These are phyloP conservation scores for Pseudozyma flocculosa DNA, from an alignment of 1,284 basidiomycete species.

Conservation along the genomic window DNA sequence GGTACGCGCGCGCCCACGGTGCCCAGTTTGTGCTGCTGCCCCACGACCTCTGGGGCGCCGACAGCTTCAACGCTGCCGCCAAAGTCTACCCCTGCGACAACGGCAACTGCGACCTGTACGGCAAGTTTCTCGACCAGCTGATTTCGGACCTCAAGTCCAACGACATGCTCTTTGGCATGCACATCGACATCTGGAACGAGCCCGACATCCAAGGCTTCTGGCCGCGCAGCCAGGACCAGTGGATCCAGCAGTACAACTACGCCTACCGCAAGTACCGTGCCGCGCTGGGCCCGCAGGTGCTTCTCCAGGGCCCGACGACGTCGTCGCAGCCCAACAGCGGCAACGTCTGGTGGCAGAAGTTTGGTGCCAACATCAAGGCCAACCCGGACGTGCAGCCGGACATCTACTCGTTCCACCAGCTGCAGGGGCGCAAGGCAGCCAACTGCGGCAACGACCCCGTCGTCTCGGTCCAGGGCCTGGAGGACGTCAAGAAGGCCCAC, in stretches of 20 bases:
- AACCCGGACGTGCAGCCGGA: conserved; percentile 4
- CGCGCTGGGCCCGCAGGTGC: conserved; percentile 1
- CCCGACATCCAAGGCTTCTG: conserved; percentile 6
- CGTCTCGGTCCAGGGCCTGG: neutral
- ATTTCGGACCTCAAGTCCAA: conserved; percentile 9
- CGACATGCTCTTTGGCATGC: conserved; percentile 1
- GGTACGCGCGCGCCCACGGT: conserved; percentile 1
- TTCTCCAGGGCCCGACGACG: conserved; percentile 4
- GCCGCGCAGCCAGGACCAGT: conserved; percentile 11
- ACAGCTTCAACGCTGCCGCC: neutral
- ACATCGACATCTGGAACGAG: conserved; percentile 11
- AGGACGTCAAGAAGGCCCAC: neutral
- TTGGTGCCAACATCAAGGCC: conserved; percentile 1
- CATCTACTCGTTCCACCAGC: conserved; percentile 5
- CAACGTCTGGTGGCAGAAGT: conserved; percentile 5
- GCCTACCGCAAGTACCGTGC: neutral
- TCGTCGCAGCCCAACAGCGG: neutral
- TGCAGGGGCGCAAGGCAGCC: neutral
- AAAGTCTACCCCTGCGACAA: conserved; percentile 6
- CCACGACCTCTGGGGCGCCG: conserved; percentile 8
- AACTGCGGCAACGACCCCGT: conserved; percentile 8
- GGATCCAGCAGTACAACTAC: conserved; percentile 1
- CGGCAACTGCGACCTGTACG: conserved; percentile 3
- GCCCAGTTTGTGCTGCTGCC: conserved; percentile 2
- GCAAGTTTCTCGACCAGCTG: conserved; percentile 3